Evolutionary conservation across 495 filamentous ascomycete species (phyloP), one percentile per base, ranked within the genome.

Genomic region (Aspergillus bridgeri): DNA sequence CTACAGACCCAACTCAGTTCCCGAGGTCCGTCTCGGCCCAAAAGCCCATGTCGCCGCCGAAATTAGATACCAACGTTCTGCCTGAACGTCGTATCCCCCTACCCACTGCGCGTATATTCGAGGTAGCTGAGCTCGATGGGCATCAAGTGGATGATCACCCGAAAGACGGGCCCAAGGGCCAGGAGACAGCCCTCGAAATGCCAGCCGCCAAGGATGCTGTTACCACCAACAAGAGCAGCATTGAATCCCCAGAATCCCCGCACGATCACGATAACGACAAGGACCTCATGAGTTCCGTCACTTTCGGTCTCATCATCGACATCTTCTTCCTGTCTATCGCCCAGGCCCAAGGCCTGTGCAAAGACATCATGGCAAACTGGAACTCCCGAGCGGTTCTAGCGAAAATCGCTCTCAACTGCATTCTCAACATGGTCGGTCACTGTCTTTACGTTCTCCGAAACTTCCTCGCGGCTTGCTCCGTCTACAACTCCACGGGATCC

Each of bases 61-160:
- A n/a, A 21, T 48, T 52, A 17, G 33, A 47, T 47, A 33, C 25
- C 49, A 29, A 19, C n/a, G 48, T 54, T 27, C 33, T n/a, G 18
- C 42, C 43, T 27, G 23, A 38, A 8, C 29, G 17, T 8, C 29
- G 23, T 3, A 13, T 17, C 11, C 22, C 57, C 7, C 25, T 44
- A 15, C 57, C 43, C 48, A 46, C 25, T 45, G 44, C 57, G 21
- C 53, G 56, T 53, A 58, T 64, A 6, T 51, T 63, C 13, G 73
- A 71, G 43, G 70, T 78, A 17, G 75, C 74, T 3, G 75, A 78
- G 53, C 52, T 78, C 25, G 75, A 78, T 48, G 74, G 75, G 6
- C 67, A 69, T 22, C 75, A 78, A 60, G 64, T 78, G 1, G 54
- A 60, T 54, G 33, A 64, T 42, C 18, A 51, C 17, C 0, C 13